Base-by-base conservation (phyloP, 2,329 filamentous ascomycete species). In the Diaporthe vaccinii region DNA sequence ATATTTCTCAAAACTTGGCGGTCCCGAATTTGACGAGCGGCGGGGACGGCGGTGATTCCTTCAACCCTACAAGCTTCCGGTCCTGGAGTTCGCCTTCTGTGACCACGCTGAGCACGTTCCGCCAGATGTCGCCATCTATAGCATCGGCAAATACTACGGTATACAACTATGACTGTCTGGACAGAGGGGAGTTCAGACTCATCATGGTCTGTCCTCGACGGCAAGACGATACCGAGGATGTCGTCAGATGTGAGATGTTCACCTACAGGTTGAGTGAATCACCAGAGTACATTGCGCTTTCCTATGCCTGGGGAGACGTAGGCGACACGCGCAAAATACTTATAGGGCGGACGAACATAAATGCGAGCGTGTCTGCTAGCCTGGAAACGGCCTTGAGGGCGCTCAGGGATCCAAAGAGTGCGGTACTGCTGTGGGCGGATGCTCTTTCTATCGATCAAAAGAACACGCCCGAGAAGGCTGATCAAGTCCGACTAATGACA, bases 271-370 rank as follows among this genome's bases (percentile, higher is more conserved):
- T 72, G 58, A 17, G 20, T 4, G 3, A 51, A 0, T 4, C 69
- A 1, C 69, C 4, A 20, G 8, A 10, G 1, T 72, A 72, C 17
- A 20, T 58, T 12, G 69, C 69, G n/a, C 36, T 72, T 3, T 72
- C 69, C n/a, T 72, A 72, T 15, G 69, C 69, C 8, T 72, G 69
- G 69, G 69, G 69, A 20, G 69, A 72, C 9, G 41, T 39, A 1
- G 34, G 55, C 53, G 55, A 61, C 31, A 41, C 15, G 17, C 25
- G 39, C 25, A 31, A 36, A 17, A 51, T 72, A n/a, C n/a, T 62
- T 10, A 36, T 62, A 2, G 39, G 12, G 7, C 31, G 20, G 6
- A 5, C 28, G 9, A 7, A 51, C 12, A 20, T 61, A 3, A 12
- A 25, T 9, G 14, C 51, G 0, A 53, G n/a, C 15, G 44, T 72